A percentile compares a stretch with the other conserved stretches of the same genome.
Evolutionary conservation across 805 yeast species (phyloP).

Genomic region (Candida stauntonica): DNA sequence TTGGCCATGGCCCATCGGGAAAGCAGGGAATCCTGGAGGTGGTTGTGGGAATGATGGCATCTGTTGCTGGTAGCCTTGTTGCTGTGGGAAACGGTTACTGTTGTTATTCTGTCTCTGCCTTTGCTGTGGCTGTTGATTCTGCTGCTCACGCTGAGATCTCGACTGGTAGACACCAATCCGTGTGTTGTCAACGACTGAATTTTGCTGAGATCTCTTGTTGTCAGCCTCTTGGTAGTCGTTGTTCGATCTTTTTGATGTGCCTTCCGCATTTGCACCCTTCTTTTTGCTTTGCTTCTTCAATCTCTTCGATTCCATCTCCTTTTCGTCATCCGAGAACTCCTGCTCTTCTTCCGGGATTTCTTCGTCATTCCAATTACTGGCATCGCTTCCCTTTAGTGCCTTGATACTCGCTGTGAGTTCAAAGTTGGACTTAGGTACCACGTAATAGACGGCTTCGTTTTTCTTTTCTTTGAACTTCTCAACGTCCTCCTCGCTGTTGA

Average conservation of each 20-base stretch:
- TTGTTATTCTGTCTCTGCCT: neutral
- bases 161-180: constrained; percentile 10
- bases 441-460: constrained; percentile 64
- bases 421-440: constrained; percentile 78
- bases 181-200: neutral
- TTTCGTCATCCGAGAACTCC: constrained; percentile 93
- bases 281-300: constrained; percentile 46
- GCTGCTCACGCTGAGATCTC: constrained; percentile 11
- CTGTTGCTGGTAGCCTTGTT: neutral
- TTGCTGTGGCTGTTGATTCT: constrained; percentile 12
- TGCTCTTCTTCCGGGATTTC: constrained; percentile 91
- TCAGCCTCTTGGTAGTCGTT: constrained; percentile 21
- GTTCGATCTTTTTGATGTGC: constrained; percentile 10
- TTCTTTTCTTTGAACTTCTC: constrained; percentile 41
- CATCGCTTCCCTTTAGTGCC: constrained; percentile 81
- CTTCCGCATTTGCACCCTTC: too few relatives aligned
- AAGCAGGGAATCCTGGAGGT: constrained; percentile 2
- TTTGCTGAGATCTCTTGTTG: neutral
- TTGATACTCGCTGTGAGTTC: constrained; percentile 70
- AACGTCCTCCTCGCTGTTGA: constrained; percentile 47
- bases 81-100: neutral
- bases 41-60: constrained; percentile 14
- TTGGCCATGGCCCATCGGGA: constrained; percentile 4
- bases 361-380: constrained; percentile 92
- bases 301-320: constrained; percentile 67